Conservation (phyloP, 2,329 filamentous ascomycete species). For the Clonostachys solani region DNA sequence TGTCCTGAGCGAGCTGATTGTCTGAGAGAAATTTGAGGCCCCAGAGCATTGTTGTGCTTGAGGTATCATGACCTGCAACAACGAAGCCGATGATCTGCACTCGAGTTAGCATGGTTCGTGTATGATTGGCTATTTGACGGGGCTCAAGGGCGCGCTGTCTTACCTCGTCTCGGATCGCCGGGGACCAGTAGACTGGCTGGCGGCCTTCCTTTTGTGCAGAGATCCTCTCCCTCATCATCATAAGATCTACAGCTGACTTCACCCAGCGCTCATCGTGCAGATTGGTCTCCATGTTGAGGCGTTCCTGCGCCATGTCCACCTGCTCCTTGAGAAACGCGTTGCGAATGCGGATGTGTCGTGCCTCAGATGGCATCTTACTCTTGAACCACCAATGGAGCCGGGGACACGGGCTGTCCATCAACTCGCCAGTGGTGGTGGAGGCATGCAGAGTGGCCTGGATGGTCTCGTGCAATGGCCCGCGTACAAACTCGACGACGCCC, state of each 20-base stretch:
- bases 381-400: slow-evolving; percentile 1
- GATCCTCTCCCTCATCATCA: slow-evolving; percentile 22
- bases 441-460: slow-evolving; percentile 4
- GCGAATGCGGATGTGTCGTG: not conserved
- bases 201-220: slow-evolving; percentile 19
- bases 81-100: slow-evolving; percentile 15
- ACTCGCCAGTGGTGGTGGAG: not conserved
- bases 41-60: slow-evolving; percentile 17
- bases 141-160: no score
- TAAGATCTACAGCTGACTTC: slow-evolving; percentile 20
- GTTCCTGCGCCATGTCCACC: not conserved
- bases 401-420: not conserved
- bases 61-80: slow-evolving; percentile 24
- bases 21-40: slow-evolving; percentile 14
- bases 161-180: slow-evolving; percentile 20
- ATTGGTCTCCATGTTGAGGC: not conserved
- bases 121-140: not conserved
- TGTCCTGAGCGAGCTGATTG: slow-evolving; percentile 8
- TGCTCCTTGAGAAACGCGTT: slow-evolving; percentile 4
- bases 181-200: slow-evolving; percentile 14
- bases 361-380: not conserved
- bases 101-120: not conserved
- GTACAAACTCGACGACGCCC: slow-evolving; percentile 6
- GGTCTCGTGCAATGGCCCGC: slow-evolving; percentile 15
- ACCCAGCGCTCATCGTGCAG: not conserved